Evolutionary conservation across 345 rosid species (phyloP), one percentile per base, ranked within the genome.

Genomic region (Zanthoxylum bungeanum): DNA sequence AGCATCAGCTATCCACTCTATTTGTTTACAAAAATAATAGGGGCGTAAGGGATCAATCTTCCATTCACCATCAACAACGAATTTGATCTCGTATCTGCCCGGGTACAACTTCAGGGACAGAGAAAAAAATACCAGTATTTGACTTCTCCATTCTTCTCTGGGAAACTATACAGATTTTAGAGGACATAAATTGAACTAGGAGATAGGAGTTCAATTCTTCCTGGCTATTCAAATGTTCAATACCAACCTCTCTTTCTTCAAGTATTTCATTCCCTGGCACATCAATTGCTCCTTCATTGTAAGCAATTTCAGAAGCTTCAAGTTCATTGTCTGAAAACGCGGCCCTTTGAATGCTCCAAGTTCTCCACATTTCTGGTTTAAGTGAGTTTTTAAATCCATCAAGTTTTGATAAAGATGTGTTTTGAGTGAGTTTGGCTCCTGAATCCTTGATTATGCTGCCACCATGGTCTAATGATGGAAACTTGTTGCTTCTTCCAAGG

Each of bases 61-160:
- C 99, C 99, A 95, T 75, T 82, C 76, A 21, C 98, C 99, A 80
- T 95, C 97, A 24, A 95, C 97, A 24, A 95, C 77, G 75, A 95
- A 95, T 76, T 95, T 95, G 68, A 95, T 84, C 98, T 95, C 91
- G 3, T 95, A 87, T 84, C 73, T 91, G 28, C 99, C 99, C 2
- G 97, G 97, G 81, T 89, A 95, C 74, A 95, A 76, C 81, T 84
- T 89, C 80, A 95, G 79, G 62, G 50, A 60, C 72, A 89, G 10
- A 6, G 96, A 88, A 79, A 92, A n/a, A 95, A 27, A 91, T 78
- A 42, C 91, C 96, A 0, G 79, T 65, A 40, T 84, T 66, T 5
- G 97, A 89, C 85, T 80, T 91, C 84, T 89, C 86, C 99, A 95
- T 95, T 81, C 84, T 88, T 79, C 97, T 89, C 99, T 95, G 85